Base-by-base conservation (phyloP, 2,329 filamentous ascomycete species). In the Ciborinia camelliae region DNA sequence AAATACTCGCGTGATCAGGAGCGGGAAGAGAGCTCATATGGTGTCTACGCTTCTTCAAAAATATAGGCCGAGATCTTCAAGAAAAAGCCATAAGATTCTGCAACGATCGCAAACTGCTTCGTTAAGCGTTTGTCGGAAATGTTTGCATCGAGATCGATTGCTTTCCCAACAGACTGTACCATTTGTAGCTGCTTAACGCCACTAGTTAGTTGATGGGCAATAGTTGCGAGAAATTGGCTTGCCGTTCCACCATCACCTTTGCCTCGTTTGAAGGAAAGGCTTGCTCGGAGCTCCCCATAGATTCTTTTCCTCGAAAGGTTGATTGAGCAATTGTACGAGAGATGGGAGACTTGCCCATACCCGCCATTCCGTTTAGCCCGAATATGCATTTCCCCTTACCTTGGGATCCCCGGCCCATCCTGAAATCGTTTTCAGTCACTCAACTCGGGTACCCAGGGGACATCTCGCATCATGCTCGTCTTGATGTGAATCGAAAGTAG, bases 31-130 rank as follows among this genome's bases (percentile, higher is more conserved):
- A n/a, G n/a, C n/a, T n/a, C n/a, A n/a, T n/a, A n/a, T n/a, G n/a
- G n/a, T n/a, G n/a, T n/a, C n/a, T n/a, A n/a, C n/a, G n/a, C n/a
- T n/a, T n/a, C n/a, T n/a, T n/a, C n/a, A n/a, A n/a, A n/a, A n/a
- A n/a, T n/a, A n/a, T n/a, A n/a, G n/a, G n/a, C n/a, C n/a, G n/a
- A n/a, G n/a, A n/a, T n/a, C n/a, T n/a, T n/a, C n/a, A n/a, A n/a
- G n/a, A n/a, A n/a, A n/a, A n/a, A n/a, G n/a, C n/a, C n/a, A n/a
- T n/a, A n/a, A n/a, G n/a, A n/a, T n/a, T n/a, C n/a, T n/a, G n/a
- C n/a, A n/a, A n/a, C n/a, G n/a, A n/a, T n/a, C n/a, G n/a, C 5
- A 53, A 79, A 81, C 64, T 82, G 79, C 20, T 79, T 71, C 30
- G 57, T 65, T 4, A 76, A 52, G 15, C 67, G n/a, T 53, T 77